Conservation (phyloP, 2,329 filamentous ascomycete genomes). For the Penicillium sp. region DNA sequence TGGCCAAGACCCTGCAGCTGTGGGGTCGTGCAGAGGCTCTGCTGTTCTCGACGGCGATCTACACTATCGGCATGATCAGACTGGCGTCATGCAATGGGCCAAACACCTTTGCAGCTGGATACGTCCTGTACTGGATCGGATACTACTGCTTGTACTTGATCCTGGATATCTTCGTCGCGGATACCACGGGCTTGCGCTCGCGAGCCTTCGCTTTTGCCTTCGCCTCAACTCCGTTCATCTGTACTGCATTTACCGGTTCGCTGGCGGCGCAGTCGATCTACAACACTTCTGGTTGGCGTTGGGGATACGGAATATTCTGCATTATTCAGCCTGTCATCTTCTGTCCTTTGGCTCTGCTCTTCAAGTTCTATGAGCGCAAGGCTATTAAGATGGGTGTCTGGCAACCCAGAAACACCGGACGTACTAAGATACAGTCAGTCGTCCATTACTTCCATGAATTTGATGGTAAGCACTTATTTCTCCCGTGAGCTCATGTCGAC, state of each 20-base stretch:
- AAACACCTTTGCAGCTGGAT: constrained; percentile 63
- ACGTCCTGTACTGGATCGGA: constrained; percentile 65
- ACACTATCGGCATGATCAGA: constrained; percentile 58
- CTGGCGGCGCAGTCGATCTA: constrained; percentile 56
- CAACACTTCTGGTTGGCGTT: constrained; percentile 42
- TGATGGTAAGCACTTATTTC: constrained; percentile 50
- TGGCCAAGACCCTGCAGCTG: constrained; percentile 64
- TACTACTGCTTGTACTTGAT: constrained; percentile 58
- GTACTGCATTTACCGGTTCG: constrained; percentile 59
- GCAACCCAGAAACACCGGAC: constrained; percentile 43
- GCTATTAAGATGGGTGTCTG: constrained; percentile 59
- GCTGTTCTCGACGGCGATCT: constrained; percentile 51
- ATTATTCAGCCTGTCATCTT: constrained; percentile 61
- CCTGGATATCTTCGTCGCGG: constrained; percentile 62
- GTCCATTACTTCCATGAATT: constrained; percentile 63
- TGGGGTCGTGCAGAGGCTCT: constrained; percentile 66
- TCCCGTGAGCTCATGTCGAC: too few species aligned
- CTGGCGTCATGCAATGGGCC: constrained; percentile 64
- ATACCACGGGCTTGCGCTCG: constrained; percentile 63
- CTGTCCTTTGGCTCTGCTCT: constrained; percentile 57
- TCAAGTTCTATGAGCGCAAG: constrained; percentile 60
- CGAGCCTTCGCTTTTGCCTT: constrained; percentile 64
- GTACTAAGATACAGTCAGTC: constrained; percentile 52
- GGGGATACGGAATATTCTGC: constrained; percentile 56
- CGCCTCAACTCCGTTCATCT: constrained; percentile 62